Base-by-base conservation (phyloP, 2,329 filamentous ascomycete genomes). In the Ceratocystiopsis sp. region DNA sequence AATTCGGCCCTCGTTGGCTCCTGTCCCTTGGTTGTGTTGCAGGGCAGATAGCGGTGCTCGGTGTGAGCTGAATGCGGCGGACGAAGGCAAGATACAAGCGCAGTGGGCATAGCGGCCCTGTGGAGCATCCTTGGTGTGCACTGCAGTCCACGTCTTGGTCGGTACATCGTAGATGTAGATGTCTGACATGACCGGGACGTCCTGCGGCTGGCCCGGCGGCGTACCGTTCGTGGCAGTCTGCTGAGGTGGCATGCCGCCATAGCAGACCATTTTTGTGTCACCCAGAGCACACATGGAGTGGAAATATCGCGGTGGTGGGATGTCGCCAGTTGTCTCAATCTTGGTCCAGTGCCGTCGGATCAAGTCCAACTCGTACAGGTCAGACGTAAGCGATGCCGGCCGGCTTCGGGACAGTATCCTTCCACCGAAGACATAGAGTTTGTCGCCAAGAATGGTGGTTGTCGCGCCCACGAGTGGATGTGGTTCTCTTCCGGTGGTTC, bases 61-160 rank as follows among this genome's bases (percentile, higher is more conserved):
- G 42, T 82, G 73, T 0, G 89, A 95, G 1, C 84, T 78, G 55
- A 96, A 96, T 0, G 78, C 73, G 10, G 87, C 85, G 12, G 84
- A 81, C 0, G 91, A 95, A 0, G 87, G 85, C 9, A 96, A 62
- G 37, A 98, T 84, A 19, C 86, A 85, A 9, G 91, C 91, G 59
- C 91, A 98, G 57, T 98, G 91, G 2, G 91, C 91, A 61, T 98
- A 98, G 45, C 91, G 78, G 35, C 91, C 91, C 60, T 96, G 86
- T 0, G 91, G 91, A 0, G 84, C 71, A 44, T 95, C 85, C 39
- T 76, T 72, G 0, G 85, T 79, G 1, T 79, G 73, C 37, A 98
- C 76, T 47, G 78, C 84, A 17, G 83, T 89, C 91, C 91, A 98
- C 40, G 71, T 80, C 53, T 73, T 79, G 0, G 80, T 81, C 1